phyloP scores from a whole-genome alignment of 345 rosid genomes.

The Euphorbia lathyris region DNA sequence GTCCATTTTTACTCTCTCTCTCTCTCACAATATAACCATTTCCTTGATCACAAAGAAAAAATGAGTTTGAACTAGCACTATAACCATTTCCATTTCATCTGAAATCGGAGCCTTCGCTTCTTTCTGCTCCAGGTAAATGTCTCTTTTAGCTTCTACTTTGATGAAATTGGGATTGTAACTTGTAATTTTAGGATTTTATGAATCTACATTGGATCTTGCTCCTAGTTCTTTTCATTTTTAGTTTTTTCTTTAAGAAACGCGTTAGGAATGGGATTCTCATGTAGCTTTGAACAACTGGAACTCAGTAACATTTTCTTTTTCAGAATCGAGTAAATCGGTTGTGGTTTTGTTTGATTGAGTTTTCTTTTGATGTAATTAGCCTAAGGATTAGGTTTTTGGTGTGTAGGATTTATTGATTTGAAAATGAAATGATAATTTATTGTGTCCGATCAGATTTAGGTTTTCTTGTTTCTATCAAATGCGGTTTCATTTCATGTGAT shows the following conservation, averaged over 20 bases:
- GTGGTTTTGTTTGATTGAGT: neutral
- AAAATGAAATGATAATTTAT: neutral
- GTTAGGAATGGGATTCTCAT: neutral
- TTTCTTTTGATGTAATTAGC: neutral
- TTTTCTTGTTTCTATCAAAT: neutral
- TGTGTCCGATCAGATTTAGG: neutral
- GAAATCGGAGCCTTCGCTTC: neutral
- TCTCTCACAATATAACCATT: neutral
- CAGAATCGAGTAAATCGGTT: neutral
- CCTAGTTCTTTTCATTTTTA: neutral
- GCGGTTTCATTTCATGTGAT: neutral
- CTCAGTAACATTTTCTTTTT: neutral
- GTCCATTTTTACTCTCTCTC: neutral
- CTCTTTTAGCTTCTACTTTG: neutral
- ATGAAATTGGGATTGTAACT: neutral
- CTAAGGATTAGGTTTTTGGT: neutral
- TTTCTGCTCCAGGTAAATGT: neutral
- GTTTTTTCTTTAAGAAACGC: slow-evolving; percentile 19
- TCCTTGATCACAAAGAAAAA: no score
- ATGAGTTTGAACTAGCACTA: neutral
- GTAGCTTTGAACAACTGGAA: neutral
- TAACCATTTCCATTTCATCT: neutral
- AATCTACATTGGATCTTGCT: neutral
- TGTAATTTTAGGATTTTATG: no score
- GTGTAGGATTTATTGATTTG: neutral